Evolutionary conservation across 2,329 filamentous ascomycete species (phyloP), one percentile per base, ranked within the genome.

Genomic region (Colletotrichum plurivorum): DNA sequence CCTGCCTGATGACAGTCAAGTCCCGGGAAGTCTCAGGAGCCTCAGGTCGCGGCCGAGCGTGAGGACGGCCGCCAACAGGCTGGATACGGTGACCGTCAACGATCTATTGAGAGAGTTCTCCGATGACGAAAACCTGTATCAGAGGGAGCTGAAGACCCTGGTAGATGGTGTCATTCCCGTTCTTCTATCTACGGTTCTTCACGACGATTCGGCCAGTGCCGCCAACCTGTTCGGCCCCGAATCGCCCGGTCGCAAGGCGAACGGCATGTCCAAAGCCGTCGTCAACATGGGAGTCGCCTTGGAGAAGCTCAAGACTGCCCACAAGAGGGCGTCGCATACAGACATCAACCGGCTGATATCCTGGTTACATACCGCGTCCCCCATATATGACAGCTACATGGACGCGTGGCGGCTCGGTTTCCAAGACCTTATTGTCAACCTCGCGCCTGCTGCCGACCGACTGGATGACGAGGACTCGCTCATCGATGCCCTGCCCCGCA

Each of bases 121-220:
- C 12, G 88, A 92, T 5, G 96, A 98, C 74, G 96, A 99, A 79
- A 84, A 88, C 52, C 92, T 96, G 73, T 99, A 98, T 77, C 92
- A 92, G 80, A 89, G 95, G 63, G 96, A 99, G 80, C 86, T 99
- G 39, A 94, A 94, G 76, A 98, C 96, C 0, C 82, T 99, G 39
- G 95, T 98, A 8, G 95, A 97, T 74, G 96, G 96, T 64, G 95
- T 99, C 22, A 93, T 99, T 64, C 96, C 96, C 0, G 95, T 98
- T 2, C 87, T 99, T 2, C 83, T 99, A 59, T 94, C 92, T 10
- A 94, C 94, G 72, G 93, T 97, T 9, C 87, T 98, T 13, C 92
- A 93, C 69, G 90, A 90, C 1, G 88, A 90, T 71, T 88, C 88
- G 7, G 87, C 87, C 15, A 85, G 90, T 55, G 87, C 89, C 3